Percentiles rank a stretch among this genome's conserved stretches.
Conservation (phyloP, 352 stramenopile species). For the Globisporangium emineosum region DNA sequence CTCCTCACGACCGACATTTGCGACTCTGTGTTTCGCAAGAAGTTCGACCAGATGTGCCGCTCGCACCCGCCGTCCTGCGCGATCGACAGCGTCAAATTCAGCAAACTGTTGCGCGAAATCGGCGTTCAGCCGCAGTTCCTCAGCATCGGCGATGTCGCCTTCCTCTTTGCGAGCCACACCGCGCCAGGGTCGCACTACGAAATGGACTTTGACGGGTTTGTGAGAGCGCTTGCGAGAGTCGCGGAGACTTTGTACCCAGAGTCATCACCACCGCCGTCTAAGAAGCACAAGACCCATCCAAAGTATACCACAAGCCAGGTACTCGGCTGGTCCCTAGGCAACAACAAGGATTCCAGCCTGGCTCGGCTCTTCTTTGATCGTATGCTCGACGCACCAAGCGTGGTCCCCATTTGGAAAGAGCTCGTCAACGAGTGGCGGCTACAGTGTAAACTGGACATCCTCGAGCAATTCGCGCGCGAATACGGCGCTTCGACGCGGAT, state of each 20-base stretch:
- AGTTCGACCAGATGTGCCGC: slow-evolving; percentile 43
- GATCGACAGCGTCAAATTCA: slow-evolving; percentile 79
- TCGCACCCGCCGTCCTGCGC: slow-evolving; percentile 42
- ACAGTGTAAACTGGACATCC: slow-evolving; percentile 27
- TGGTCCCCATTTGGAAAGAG: slow-evolving; percentile 33
- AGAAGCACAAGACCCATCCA: background rate
- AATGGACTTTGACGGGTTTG: slow-evolving; percentile 58
- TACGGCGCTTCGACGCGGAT: slow-evolving; percentile 58
- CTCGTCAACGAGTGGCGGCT: slow-evolving; percentile 51
- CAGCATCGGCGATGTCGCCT: slow-evolving; percentile 58
- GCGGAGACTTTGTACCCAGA: slow-evolving; percentile 29
- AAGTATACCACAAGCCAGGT: slow-evolving; percentile 13
- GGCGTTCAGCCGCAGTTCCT: slow-evolving; percentile 42
- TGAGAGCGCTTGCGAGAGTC: slow-evolving; percentile 35
- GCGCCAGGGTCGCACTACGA: slow-evolving; percentile 43
- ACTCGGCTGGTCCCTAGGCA: slow-evolving; percentile 17
- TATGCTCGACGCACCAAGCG: slow-evolving; percentile 40
- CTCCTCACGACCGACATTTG: slow-evolving; percentile 31
- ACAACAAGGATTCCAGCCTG: slow-evolving; percentile 9
- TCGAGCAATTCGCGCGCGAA: slow-evolving; percentile 24
- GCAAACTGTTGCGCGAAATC: slow-evolving; percentile 66
- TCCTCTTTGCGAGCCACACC: slow-evolving; percentile 51
- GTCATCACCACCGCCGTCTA: background rate
- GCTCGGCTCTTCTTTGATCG: slow-evolving; percentile 41
- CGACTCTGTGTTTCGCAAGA: slow-evolving; percentile 28